Evolutionary conservation across 2,329 filamentous ascomycete species (phyloP).

Genomic region (Aspergillus sp.): DNA sequence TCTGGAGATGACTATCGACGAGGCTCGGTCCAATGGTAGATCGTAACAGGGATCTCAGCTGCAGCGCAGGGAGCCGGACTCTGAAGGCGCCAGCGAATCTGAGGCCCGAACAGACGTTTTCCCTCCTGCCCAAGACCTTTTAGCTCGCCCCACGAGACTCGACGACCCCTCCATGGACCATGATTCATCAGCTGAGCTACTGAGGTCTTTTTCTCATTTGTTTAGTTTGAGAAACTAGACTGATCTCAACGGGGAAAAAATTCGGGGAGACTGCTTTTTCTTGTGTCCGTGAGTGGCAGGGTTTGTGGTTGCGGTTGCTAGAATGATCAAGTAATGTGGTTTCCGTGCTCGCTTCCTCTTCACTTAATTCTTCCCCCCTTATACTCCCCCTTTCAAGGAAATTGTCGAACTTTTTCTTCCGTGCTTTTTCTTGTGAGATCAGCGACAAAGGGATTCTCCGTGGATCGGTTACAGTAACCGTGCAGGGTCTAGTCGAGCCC

Average conservation of each 20-base stretch:
- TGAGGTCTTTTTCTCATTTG: conserved; percentile 6
- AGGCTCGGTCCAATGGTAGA: conserved; percentile 40
- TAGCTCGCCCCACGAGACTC: conserved; percentile 31
- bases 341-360: not conserved
- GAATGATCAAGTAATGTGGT: not conserved
- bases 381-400: not conserved
- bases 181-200: conserved; percentile 32
- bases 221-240: not conserved
- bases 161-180: conserved; percentile 23
- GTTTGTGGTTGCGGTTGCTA: not conserved
- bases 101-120: conserved; percentile 23
- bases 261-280: not conserved
- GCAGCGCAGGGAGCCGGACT: conserved; percentile 26
- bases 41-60: conserved; percentile 39
- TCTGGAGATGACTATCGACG: conserved; percentile 32
- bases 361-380: not conserved
- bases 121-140: conserved; percentile 22
- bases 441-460: not conserved
- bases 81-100: conserved; percentile 31
- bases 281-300: not conserved
- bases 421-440: not conserved
- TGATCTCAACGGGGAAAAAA: not conserved
- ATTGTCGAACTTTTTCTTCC: not conserved
- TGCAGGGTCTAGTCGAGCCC: not conserved
- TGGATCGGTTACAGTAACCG: not conserved